Evolutionary conservation across 169 alveolate genomes (phyloP).

Genomic region (Plasmodium malariae): DNA sequence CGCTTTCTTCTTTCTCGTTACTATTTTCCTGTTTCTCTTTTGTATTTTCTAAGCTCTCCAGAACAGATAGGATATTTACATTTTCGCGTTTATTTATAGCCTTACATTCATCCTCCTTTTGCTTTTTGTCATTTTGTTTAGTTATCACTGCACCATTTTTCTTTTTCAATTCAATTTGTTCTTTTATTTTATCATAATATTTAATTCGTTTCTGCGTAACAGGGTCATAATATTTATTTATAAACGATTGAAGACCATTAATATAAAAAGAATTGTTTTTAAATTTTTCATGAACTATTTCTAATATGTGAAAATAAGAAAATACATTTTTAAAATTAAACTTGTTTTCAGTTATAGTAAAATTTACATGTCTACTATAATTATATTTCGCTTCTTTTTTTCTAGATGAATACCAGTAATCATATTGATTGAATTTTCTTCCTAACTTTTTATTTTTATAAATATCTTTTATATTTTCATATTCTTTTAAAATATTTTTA

Average conservation of each 20-base stretch:
- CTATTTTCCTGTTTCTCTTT: neutral
- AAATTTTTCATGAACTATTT: slow-evolving; percentile 71
- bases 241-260: slow-evolving; percentile 71
- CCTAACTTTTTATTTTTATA: slow-evolving; percentile 67
- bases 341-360: slow-evolving; percentile 61
- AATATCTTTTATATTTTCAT: slow-evolving; percentile 68
- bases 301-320: slow-evolving; percentile 74
- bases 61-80: too few relatives aligned
- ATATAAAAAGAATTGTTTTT: slow-evolving; percentile 67
- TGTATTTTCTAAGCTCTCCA: too few relatives aligned
- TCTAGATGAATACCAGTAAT: slow-evolving; percentile 75
- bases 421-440: slow-evolving; percentile 62
- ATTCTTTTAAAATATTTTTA: slow-evolving; percentile 75
- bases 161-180: slow-evolving; percentile 25
- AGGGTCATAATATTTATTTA: slow-evolving; percentile 75
- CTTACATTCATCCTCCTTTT: neutral
- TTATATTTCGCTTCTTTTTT: slow-evolving; percentile 70
- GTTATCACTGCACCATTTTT: slow-evolving; percentile 16
- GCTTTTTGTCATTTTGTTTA: neutral
- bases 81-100: neutral
- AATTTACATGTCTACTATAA: slow-evolving; percentile 76
- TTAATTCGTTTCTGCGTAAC: slow-evolving; percentile 63
- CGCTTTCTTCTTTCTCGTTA: neutral
- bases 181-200: slow-evolving; percentile 58
- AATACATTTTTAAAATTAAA: slow-evolving; percentile 73